Evolutionary conservation across 2,329 filamentous ascomycete genomes (phyloP).

Genomic region (Diaporthe eres): DNA sequence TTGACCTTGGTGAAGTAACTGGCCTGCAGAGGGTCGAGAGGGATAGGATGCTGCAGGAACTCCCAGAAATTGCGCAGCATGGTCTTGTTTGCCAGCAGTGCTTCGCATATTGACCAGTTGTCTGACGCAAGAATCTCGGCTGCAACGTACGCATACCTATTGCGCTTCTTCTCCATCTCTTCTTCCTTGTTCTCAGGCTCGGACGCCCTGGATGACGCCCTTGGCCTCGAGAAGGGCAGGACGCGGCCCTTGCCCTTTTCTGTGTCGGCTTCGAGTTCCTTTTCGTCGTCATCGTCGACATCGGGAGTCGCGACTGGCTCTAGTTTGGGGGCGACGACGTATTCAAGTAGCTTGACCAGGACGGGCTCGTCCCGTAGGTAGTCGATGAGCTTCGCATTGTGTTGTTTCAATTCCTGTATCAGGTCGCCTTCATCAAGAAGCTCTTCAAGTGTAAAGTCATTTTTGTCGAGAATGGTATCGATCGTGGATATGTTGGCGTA

Average conservation of each 20-base stretch:
- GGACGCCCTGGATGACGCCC: constrained; percentile 66
- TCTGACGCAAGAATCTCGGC: constrained; percentile 96
- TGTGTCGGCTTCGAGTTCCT: constrained; percentile 49
- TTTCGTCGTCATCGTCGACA: constrained; percentile 65
- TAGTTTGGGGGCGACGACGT: constrained; percentile 86
- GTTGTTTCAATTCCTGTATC: constrained; percentile 97
- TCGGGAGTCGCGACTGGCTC: constrained; percentile 67
- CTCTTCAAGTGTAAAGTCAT: constrained; percentile 95
- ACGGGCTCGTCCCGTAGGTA: constrained; percentile 91
- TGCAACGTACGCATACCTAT: constrained; percentile 93
- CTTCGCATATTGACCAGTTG: constrained; percentile 96
- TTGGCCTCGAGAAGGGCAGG: constrained; percentile 65
- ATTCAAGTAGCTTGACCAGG: constrained; percentile 87
- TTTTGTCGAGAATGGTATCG: constrained; percentile 96
- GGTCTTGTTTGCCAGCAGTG: constrained; percentile 86
- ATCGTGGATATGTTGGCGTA: constrained; percentile 98
- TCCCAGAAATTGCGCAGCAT: constrained; percentile 90
- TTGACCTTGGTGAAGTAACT: constrained; percentile 99
- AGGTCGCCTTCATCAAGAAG: constrained; percentile 95
- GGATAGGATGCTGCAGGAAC: constrained; percentile 86
- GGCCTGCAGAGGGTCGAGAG: constrained; percentile 92
- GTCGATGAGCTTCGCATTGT: constrained; percentile 97
- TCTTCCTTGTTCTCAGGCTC: constrained; percentile 71
- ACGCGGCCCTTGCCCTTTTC: constrained; percentile 60
- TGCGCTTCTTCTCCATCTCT: constrained; percentile 89